These are phyloP conservation scores for Colletotrichum sp. DNA, from an alignment of 2,329 filamentous ascomycete species.

Conservation along the genomic window DNA sequence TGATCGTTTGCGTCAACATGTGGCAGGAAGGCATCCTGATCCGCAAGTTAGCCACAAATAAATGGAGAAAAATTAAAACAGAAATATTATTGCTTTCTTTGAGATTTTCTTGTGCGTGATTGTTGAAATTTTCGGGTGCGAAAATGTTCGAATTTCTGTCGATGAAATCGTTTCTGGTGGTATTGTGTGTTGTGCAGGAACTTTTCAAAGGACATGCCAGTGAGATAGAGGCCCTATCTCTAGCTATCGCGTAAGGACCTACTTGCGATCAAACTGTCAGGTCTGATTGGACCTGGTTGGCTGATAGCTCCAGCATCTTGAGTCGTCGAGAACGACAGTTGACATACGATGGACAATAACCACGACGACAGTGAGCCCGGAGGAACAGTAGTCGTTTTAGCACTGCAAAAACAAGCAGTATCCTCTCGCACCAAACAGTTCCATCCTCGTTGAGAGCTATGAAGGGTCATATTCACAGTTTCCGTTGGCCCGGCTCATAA, in stretches of 20 bases:
- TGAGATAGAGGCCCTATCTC: too few relatives aligned
- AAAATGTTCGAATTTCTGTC: too few relatives aligned
- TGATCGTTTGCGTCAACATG: not conserved
- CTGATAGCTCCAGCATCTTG: too few relatives aligned
- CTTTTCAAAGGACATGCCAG: too few relatives aligned
- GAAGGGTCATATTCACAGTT: not conserved
- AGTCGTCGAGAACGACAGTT: not conserved
- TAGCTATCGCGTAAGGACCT: fast-evolving
- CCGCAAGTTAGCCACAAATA: not conserved
- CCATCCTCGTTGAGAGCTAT: too few relatives aligned
- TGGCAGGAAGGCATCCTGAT: not conserved
- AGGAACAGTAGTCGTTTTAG: not conserved
- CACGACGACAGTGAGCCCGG: not conserved
- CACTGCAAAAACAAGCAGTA: fast-evolving
- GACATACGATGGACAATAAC: not conserved
- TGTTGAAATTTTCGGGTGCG: too few relatives aligned
- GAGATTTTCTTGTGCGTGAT: too few relatives aligned
- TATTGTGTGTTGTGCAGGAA: too few relatives aligned
- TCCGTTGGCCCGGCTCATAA: not conserved
- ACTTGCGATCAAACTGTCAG: fast-evolving
- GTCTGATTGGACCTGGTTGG: fast-evolving
- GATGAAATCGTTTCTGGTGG: too few relatives aligned
- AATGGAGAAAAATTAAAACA: too few relatives aligned
- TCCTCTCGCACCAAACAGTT: not conserved
- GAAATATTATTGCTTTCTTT: too few relatives aligned